Evolutionary conservation across 129 eudicot genomes (phyloP).

Genomic region (Deinandra increscens): DNA sequence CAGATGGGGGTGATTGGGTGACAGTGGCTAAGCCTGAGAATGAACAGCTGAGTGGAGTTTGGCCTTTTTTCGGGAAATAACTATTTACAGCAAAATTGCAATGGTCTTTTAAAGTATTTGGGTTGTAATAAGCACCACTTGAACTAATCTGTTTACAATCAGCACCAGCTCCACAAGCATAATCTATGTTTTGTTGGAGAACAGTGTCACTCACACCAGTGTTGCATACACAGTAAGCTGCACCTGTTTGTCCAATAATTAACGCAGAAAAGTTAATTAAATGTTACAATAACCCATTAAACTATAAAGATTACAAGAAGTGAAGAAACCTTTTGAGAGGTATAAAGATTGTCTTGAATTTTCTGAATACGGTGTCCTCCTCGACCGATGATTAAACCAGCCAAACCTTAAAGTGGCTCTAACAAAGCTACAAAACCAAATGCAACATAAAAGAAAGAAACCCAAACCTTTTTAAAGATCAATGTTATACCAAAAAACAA

Average conservation of each 20-base stretch:
- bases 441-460: no score
- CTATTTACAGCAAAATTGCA: conserved; percentile 76
- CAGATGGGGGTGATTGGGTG: conserved; percentile 30
- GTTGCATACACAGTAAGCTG: conserved; percentile 66
- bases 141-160: conserved; percentile 52
- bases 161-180: conserved; percentile 86
- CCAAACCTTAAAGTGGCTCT: no score
- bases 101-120: conserved; percentile 65
- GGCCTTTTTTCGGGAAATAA: conserved; percentile 62
- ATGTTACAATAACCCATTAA: no score
- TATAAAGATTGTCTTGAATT: no score
- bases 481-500: no score
- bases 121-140: conserved; percentile 65
- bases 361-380: no score
- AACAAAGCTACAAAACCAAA: no score
- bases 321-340: no score
- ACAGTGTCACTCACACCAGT: conserved; percentile 46
- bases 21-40: conserved; percentile 50
- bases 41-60: conserved; percentile 39
- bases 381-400: no score
- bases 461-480: no score
- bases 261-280: no score
- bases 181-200: conserved; percentile 64
- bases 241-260: conserved; percentile 62
- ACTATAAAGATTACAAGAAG: no score